These are phyloP conservation scores for Madurella fahalii DNA, from an alignment of 2,329 filamentous ascomycete species.

Conservation along the genomic window DNA sequence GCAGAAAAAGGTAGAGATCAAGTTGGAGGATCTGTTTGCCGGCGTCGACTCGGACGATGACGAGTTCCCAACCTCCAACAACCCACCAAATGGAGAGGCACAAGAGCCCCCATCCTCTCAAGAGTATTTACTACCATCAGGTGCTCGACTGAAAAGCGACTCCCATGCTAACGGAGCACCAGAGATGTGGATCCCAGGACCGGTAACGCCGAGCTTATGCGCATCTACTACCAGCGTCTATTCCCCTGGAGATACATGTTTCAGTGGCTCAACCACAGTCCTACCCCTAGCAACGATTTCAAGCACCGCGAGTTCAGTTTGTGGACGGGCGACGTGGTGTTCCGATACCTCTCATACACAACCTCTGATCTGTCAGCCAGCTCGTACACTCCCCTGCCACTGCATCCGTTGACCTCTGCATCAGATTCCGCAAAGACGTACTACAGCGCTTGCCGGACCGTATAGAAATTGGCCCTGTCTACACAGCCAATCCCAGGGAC, in stretches of 20 bases:
- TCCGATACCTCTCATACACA: constrained; percentile 76
- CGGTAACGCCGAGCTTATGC: constrained; percentile 77
- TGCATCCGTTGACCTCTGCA: constrained; percentile 3
- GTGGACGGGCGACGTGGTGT: constrained; percentile 85
- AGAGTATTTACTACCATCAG: constrained; percentile 7
- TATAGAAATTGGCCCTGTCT: constrained; percentile 98
- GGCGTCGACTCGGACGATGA: constrained; percentile 55
- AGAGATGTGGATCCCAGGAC: constrained; percentile 40
- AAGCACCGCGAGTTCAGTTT: constrained; percentile 93
- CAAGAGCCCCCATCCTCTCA: constrained; percentile 41
- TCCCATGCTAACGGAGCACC: constrained; percentile 17
- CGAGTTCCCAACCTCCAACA: constrained; percentile 52
- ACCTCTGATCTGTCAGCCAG: constrained; percentile 48
- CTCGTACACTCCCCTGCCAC: background rate
- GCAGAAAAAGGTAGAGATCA: constrained; percentile 29
- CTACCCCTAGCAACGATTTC: constrained; percentile 82
- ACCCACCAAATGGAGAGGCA: constrained; percentile 29
- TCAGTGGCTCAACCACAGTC: constrained; percentile 95
- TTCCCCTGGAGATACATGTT: constrained; percentile 95
- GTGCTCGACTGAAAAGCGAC: background rate
- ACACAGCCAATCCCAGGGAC: constrained; percentile 88
- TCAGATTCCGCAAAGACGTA: constrained; percentile 82
- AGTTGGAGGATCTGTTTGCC: constrained; percentile 56
- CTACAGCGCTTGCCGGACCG: constrained; percentile 82
- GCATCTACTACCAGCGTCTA: constrained; percentile 89